A percentile compares a stretch with the other conserved stretches of the same genome.
These are phyloP conservation scores for Houttuynia cordata DNA, from an alignment of 164 flowering plant genomes.

Conservation along the genomic window DNA sequence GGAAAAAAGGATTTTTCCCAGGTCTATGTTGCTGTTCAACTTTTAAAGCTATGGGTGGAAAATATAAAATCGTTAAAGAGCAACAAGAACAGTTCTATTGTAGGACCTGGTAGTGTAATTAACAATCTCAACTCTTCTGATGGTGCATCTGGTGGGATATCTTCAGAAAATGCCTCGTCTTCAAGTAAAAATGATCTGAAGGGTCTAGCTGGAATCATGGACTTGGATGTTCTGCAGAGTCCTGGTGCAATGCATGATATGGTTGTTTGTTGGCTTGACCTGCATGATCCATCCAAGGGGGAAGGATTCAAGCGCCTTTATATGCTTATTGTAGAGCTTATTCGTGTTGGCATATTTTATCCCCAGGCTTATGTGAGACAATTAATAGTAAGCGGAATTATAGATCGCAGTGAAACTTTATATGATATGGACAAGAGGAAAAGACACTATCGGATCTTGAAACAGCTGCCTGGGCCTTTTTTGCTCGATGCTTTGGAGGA, in stretches of 20 bases:
- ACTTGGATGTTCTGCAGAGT: constrained; percentile 44
- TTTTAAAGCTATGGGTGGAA: constrained; percentile 52
- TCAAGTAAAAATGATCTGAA: constrained; percentile 17
- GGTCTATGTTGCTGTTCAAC: constrained; percentile 51
- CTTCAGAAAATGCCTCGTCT: constrained; percentile 14
- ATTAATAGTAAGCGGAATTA: constrained; percentile 79
- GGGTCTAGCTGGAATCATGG: constrained; percentile 14
- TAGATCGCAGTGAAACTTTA: constrained; percentile 40
- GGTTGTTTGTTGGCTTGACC: constrained; percentile 96
- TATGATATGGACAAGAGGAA: constrained; percentile 36
- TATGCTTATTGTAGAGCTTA: constrained; percentile 63
- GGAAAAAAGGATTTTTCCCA: constrained; percentile 76
- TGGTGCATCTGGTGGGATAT: constrained; percentile 14
- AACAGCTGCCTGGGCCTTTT: constrained; percentile 63
- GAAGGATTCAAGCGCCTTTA: constrained; percentile 70
- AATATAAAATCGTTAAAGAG: constrained; percentile 20
- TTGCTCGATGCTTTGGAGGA: constrained; percentile 52
- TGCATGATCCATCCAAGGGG: constrained; percentile 58
- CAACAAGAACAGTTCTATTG: constrained; percentile 13
- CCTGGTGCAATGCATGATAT: constrained; percentile 91
- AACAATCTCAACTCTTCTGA: constrained; percentile 20
- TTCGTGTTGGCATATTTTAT: constrained; percentile 64
- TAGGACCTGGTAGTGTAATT: constrained; percentile 8
- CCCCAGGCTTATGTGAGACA: constrained; percentile 91
- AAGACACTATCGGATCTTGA: constrained; percentile 64